phyloP scores from a whole-genome alignment of 805 yeast genomes.

The Candida mattraensis region DNA sequence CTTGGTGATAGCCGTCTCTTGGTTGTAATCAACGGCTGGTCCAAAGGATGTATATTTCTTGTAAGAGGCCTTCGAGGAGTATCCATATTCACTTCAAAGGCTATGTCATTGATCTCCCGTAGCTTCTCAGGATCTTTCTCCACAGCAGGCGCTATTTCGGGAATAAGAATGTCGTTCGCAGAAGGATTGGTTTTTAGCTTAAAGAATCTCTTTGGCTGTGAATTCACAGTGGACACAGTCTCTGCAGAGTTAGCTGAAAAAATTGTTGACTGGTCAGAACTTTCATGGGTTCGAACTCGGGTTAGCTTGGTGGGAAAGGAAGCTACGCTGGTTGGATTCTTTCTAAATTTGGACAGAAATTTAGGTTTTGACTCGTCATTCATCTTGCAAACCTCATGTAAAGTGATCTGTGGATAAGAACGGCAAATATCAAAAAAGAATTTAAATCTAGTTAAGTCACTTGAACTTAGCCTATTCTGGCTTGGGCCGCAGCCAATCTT shows the following conservation, averaged over 20 bases:
- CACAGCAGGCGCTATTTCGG: constrained; percentile 4
- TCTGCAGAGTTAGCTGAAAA: constrained; percentile 16
- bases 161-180: constrained; percentile 13
- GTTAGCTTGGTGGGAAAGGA: constrained; percentile 11
- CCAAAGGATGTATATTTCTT: constrained; percentile 32
- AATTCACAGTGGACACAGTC: constrained; percentile 9
- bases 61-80: constrained; percentile 10
- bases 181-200: constrained; percentile 15
- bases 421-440: no score
- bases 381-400: constrained; percentile 2
- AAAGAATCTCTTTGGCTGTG: constrained; percentile 14
- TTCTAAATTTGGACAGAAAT: constrained; percentile 19
- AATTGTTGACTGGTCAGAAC: constrained; percentile 22
- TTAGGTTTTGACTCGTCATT: constrained; percentile 9
- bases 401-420: no score
- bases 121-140: constrained; percentile 13
- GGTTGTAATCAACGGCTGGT: constrained; percentile 27
- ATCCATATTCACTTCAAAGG: constrained; percentile 29
- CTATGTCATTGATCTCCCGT: constrained; percentile 28
- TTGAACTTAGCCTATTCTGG: no score
- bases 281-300: constrained; percentile 16
- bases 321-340: constrained; percentile 11
- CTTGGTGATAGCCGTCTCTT: neutral
- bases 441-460: no score
- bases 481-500: no score